Evolutionary conservation across 2,329 filamentous ascomycete genomes (phyloP).

Genomic region (Sporothrix inflata): DNA sequence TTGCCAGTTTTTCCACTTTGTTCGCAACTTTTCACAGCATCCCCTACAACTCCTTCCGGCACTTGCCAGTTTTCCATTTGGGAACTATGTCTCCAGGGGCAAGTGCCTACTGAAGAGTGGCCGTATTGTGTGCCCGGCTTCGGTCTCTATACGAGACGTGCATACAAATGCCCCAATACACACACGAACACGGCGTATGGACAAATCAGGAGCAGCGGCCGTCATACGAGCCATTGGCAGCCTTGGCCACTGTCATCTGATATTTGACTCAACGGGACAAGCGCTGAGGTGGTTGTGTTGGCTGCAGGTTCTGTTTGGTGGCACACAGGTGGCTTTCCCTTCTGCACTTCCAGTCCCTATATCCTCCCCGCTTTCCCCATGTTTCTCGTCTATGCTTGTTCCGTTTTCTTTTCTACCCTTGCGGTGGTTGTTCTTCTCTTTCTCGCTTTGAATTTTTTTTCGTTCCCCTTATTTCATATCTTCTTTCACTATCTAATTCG

Average conservation of each 20-base stretch:
- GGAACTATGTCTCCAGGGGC: not conserved
- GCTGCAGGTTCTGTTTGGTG: no score
- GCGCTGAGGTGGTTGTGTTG: no score
- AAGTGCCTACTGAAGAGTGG: not conserved
- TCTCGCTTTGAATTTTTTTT: not conserved
- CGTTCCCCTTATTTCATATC: not conserved
- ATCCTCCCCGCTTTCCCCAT: not conserved
- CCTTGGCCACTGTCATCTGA: not conserved
- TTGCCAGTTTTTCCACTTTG: not conserved
- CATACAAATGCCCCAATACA: not conserved
- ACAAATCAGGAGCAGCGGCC: not conserved
- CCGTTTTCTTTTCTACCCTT: no score
- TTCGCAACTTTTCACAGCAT: not conserved
- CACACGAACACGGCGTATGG: not conserved
- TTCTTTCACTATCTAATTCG: not conserved
- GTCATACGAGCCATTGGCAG: not conserved
- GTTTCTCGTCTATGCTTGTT: not conserved
- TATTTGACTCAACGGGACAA: no score
- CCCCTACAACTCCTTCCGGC: not conserved
- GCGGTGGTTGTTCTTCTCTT: no score
- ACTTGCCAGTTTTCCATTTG: not conserved
- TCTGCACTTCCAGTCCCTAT: not conserved
- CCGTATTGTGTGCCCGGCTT: no score
- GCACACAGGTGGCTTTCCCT: no score
- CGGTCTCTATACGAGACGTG: constrained; percentile 10